Evolutionary conservation across 148 eudicot genomes (phyloP).

Genomic region (Rhododendron vialii): DNA sequence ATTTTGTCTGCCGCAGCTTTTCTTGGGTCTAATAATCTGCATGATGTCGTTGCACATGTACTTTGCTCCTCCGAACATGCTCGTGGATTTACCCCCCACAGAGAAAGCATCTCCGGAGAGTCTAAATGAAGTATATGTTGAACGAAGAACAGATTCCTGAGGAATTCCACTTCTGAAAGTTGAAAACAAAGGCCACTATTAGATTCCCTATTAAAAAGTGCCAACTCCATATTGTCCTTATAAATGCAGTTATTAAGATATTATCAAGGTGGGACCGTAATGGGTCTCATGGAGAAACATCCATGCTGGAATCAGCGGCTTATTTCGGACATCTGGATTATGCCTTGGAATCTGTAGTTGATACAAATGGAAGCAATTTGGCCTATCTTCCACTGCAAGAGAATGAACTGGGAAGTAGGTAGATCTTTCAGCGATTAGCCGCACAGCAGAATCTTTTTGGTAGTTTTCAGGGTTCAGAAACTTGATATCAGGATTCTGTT

Average conservation of each 20-base stretch:
- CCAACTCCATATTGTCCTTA: neutral
- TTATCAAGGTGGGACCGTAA: neutral
- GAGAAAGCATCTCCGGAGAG: constrained; percentile 42
- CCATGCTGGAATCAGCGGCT: neutral
- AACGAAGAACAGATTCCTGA: constrained; percentile 50
- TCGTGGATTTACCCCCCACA: constrained; percentile 50
- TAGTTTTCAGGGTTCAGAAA: neutral
- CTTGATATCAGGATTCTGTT: neutral
- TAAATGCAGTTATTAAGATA: neutral
- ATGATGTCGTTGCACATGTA: constrained; percentile 97
- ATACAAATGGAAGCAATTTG: neutral
- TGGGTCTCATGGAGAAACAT: neutral
- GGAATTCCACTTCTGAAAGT: neutral
- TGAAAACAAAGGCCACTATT: neutral
- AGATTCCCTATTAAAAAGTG: neutral
- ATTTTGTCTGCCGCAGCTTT: constrained; percentile 56
- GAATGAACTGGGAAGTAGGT: neutral
- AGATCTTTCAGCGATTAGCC: neutral
- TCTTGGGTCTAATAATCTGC: constrained; percentile 83
- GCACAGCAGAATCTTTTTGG: constrained; percentile 1
- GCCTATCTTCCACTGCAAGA: neutral
- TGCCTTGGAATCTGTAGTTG: neutral
- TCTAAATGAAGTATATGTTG: constrained; percentile 49
- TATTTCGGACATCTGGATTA: neutral
- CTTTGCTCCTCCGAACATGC: constrained; percentile 79